Conservation (phyloP, 2,329 filamentous ascomycete genomes). For the Sphaceloma murrayae region DNA sequence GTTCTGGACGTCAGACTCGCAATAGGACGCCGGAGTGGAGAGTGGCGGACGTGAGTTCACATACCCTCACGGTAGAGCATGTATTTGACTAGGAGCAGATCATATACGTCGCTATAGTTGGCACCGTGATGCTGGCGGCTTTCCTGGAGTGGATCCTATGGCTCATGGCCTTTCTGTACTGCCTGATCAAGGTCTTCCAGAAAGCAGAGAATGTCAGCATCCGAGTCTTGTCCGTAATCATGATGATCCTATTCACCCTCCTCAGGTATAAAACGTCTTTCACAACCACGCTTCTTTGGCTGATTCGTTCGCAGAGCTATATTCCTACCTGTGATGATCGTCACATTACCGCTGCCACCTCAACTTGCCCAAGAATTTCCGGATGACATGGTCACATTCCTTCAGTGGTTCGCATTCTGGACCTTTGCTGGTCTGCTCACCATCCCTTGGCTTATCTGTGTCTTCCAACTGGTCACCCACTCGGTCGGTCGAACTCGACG, state of each 20-base stretch:
- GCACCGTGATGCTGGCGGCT: slow-evolving; percentile 71
- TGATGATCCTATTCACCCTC: slow-evolving; percentile 62
- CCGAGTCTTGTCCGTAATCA: slow-evolving; percentile 62
- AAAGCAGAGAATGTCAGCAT: slow-evolving; percentile 88
- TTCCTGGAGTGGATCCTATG: slow-evolving; percentile 90
- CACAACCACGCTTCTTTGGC: background rate
- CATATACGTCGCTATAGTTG: slow-evolving; percentile 72
- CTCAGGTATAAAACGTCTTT: slow-evolving; percentile 51
- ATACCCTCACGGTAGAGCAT: too few relatives aligned
- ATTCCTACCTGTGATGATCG: slow-evolving; percentile 88
- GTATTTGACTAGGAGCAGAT: slow-evolving; percentile 47
- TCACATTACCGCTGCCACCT: slow-evolving; percentile 74
- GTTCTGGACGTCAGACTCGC: slow-evolving; percentile 2
- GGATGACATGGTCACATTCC: slow-evolving; percentile 51
- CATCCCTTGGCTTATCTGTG: slow-evolving; percentile 84
- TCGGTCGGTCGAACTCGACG: slow-evolving; percentile 71
- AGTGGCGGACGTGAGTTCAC: slow-evolving; percentile 32
- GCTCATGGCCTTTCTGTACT: slow-evolving; percentile 90
- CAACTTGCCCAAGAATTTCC: slow-evolving; percentile 68
- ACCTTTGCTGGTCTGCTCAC: slow-evolving; percentile 76
- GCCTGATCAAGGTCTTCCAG: slow-evolving; percentile 72
- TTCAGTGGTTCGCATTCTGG: slow-evolving; percentile 97
- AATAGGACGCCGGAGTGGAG: slow-evolving; percentile 1
- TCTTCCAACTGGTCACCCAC: slow-evolving; percentile 83
- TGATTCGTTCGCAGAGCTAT: slow-evolving; percentile 48